Base-by-base conservation (phyloP, 2,329 filamentous ascomycete species). In the Geosmithia flava region DNA sequence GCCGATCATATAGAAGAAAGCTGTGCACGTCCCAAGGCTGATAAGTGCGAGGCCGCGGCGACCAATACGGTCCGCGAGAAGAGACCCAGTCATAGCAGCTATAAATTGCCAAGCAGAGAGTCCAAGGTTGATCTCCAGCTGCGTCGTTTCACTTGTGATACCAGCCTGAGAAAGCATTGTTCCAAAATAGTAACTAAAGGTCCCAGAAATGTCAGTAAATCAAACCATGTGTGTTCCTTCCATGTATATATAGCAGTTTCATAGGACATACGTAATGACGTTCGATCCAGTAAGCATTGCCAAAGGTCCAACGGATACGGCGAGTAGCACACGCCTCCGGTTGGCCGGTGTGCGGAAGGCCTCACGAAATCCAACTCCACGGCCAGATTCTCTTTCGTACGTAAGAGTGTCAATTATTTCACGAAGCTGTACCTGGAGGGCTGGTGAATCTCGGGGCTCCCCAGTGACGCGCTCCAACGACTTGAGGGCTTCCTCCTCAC, bases 51-150 rank as follows among this genome's bases (percentile, higher is more conserved):
- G 40, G 6, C 37, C 15, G 10, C 48, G 44, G 17, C 53, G 53
- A 20, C 53, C 52, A 15, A 55, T 17, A 20, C 46, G 46, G 7
- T 53, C 52, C 0, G 52, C 51, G 2, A 48, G 29, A 0, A 29
- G 17, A 3, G 49, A 52, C 2, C 47, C 47, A 2, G 37, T 44
- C 16, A 52, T 10, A 7, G 52, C 49, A 8, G 51, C 39, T 15
- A 52, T 30, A 7, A 58, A 48, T 42, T 53, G 51, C 54, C 53
- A 56, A 17, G 49, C 49, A 2, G 48, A 50, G 6, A 57, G 47
- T 7, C 50, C 44, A 20, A 56, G 37, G 43, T 54, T 54, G 50
- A 57, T 53, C 27, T 55, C 47, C 23, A 57, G 51, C 46, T 57
- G 53, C 0, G 49, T 55, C n/a, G 42, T 44, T 15, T 46, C 33